phyloP scores from a whole-genome alignment of 495 filamentous ascomycete genomes.

The Talaromyces adpressus region DNA sequence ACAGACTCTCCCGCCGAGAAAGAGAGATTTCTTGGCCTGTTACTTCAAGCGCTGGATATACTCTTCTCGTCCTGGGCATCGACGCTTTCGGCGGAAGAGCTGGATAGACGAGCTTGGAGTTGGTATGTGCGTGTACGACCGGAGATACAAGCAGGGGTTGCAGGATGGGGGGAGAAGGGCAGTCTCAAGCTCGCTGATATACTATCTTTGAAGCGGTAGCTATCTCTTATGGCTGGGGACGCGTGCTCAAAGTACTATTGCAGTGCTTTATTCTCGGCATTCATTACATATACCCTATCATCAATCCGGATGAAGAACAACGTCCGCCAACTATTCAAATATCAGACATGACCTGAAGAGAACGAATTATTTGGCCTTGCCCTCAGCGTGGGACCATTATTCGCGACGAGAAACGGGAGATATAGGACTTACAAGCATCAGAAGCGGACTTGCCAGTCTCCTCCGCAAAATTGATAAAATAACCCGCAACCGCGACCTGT shows the following conservation, averaged over 20 bases:
- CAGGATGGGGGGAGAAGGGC: slow-evolving; percentile 78
- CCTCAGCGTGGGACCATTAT: no score
- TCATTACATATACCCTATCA: neutral
- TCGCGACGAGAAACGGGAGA: neutral
- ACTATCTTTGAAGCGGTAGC: slow-evolving; percentile 38
- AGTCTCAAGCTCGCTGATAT: slow-evolving; percentile 59
- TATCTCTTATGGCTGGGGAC: neutral
- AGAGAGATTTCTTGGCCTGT: slow-evolving; percentile 56
- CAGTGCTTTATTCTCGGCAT: slow-evolving; percentile 13
- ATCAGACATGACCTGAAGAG: neutral
- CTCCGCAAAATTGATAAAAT: slow-evolving; percentile 45
- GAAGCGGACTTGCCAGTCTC: slow-evolving; percentile 18
- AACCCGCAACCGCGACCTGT: slow-evolving; percentile 29
- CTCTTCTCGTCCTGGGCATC: slow-evolving; percentile 64
- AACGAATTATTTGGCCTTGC: neutral
- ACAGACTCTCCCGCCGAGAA: slow-evolving; percentile 39
- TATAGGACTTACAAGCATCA: neutral
- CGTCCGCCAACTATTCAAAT: neutral
- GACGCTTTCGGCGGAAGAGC: slow-evolving; percentile 47
- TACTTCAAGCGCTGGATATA: slow-evolving; percentile 60
- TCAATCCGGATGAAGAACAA: neutral
- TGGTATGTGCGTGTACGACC: slow-evolving; percentile 76
- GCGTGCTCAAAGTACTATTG: slow-evolving; percentile 19
- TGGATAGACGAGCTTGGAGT: slow-evolving; percentile 68
- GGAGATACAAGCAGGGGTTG: slow-evolving; percentile 60